Percentiles rank a stretch among this genome's conserved stretches.
Conservation (phyloP, 2,329 filamentous ascomycete genomes). For the Cladosporium sp. region DNA sequence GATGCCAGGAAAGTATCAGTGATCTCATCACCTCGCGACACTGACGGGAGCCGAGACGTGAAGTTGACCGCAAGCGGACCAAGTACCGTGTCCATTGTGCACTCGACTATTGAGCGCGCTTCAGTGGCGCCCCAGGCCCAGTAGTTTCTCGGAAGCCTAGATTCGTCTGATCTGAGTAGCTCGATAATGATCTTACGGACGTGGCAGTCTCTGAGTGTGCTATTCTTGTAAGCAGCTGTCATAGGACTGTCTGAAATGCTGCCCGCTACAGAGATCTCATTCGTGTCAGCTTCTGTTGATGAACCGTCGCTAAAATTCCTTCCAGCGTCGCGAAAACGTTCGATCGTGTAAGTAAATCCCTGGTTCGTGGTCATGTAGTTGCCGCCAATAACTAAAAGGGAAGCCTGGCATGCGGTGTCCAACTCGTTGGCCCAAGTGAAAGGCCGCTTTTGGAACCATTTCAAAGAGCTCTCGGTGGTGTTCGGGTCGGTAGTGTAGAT, state of each 20-base stretch:
- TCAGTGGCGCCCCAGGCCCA: conserved; percentile 2
- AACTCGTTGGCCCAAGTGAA: conserved; percentile 2
- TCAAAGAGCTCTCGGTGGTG: not conserved
- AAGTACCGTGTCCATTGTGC: not conserved
- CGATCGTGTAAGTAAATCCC: not conserved
- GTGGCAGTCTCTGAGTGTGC: not conserved
- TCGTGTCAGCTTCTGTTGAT: no score
- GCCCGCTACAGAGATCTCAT: not conserved
- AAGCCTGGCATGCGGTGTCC: conserved; percentile 2
- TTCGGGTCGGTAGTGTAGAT: conserved; percentile 2
- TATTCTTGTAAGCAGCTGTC: not conserved
- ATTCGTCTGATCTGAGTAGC: not conserved
- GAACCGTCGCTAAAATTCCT: not conserved
- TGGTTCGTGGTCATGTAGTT: not conserved
- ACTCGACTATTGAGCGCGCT: not conserved
- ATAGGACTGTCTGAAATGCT: not conserved
- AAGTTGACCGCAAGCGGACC: not conserved
- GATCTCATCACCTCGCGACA: not conserved
- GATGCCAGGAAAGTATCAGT: not conserved
- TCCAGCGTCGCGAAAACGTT: not conserved
- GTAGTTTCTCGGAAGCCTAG: not conserved
- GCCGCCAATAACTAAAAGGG: not conserved
- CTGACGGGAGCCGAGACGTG: not conserved
- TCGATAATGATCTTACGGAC: not conserved
- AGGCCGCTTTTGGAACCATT: conserved; percentile 1